phyloP scores from a whole-genome alignment of 148 eudicot species.

The Rhododendron henanense region DNA sequence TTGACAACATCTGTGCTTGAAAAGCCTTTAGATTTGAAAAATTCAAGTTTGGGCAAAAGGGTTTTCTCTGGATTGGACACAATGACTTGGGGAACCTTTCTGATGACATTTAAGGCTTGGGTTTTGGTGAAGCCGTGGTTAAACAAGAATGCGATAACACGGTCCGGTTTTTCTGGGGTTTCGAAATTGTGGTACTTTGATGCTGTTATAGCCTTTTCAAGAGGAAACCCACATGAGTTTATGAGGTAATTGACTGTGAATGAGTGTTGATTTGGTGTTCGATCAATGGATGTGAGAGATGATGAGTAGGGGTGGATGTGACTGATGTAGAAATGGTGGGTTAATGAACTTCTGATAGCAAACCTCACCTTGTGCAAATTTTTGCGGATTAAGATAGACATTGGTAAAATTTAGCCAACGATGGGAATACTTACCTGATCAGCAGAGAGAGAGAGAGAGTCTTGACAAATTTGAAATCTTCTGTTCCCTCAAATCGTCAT shows the following conservation, averaged over 20 bases:
- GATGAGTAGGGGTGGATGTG: neutral
- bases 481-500: no score
- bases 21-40: conserved; percentile 9
- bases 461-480: no score
- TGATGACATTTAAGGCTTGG: neutral
- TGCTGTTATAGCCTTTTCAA: neutral
- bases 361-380: neutral
- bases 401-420: neutral
- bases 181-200: neutral
- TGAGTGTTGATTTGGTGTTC: neutral
- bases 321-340: no score
- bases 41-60: conserved; percentile 17
- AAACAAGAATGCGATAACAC: neutral
- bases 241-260: conserved; percentile 4
- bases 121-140: conserved; percentile 9
- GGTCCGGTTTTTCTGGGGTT: neutral
- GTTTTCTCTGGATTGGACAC: neutral
- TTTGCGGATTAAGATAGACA: neutral
- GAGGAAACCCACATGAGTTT: conserved; percentile 6
- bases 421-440: neutral
- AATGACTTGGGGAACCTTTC: neutral
- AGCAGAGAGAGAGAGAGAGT: neutral
- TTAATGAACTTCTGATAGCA: neutral
- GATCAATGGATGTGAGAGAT: neutral
- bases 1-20: neutral